Conservation (phyloP, 352 stramenopile species). For the Phytophthora sansomeana region DNA sequence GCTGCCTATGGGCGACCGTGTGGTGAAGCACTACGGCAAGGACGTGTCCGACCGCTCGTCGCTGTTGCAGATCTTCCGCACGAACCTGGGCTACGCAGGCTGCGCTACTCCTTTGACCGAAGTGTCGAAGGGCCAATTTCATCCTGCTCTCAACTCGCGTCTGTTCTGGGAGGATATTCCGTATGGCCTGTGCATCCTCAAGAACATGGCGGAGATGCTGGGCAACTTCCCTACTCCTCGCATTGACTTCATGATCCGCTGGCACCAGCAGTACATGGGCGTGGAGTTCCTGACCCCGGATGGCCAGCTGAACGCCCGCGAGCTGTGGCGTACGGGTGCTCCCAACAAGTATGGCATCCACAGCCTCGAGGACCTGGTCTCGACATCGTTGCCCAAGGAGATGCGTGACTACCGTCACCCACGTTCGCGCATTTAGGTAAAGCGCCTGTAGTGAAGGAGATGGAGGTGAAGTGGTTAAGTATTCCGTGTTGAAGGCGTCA, state of each 20-base stretch:
- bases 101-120: slow-evolving; percentile 91
- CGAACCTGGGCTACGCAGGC: slow-evolving; percentile 91
- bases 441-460: slow-evolving; percentile 4
- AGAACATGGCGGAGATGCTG: slow-evolving; percentile 94
- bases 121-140: slow-evolving; percentile 74
- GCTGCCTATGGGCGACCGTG: slow-evolving; percentile 89
- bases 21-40: slow-evolving; percentile 94
- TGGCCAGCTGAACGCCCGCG: slow-evolving; percentile 89
- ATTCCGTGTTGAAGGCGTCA: slow-evolving; percentile 14
- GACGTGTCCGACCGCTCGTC: slow-evolving; percentile 90
- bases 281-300: slow-evolving; percentile 89
- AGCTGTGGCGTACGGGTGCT: slow-evolving; percentile 89
- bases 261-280: slow-evolving; percentile 93
- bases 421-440: slow-evolving; percentile 82
- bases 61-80: slow-evolving; percentile 92
- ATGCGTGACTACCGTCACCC: slow-evolving; percentile 91
- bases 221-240: slow-evolving; percentile 93
- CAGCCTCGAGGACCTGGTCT: slow-evolving; percentile 89
- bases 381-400: slow-evolving; percentile 88
- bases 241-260: slow-evolving; percentile 95
- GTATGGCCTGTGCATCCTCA: slow-evolving; percentile 93
- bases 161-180: slow-evolving; percentile 95
- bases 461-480: slow-evolving; percentile 10
- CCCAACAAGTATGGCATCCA: slow-evolving; percentile 94
- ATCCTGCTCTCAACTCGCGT: slow-evolving; percentile 85